Base-by-base conservation (phyloP, 306 rosid species). In the Biancaea sappan region DNA sequence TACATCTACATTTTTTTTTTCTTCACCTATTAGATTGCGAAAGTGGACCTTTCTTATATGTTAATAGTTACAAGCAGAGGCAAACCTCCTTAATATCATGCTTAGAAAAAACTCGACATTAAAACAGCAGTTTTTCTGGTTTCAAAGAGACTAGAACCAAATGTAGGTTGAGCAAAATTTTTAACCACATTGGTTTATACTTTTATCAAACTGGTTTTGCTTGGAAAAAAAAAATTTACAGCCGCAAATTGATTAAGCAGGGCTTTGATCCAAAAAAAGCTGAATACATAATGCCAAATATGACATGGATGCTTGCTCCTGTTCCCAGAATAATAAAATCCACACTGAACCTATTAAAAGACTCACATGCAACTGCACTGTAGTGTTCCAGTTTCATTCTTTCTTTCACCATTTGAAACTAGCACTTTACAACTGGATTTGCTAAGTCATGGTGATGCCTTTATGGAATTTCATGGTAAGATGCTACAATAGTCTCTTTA, bases 21-120 rank as follows among this genome's bases (percentile, higher is more conserved):
- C n/a, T n/a, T n/a, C n/a, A n/a, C n/a, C 71, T 62, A 82, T 78
- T 76, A 84, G 73, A 61, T 91, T 85, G 84, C 94, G 87, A 92
- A 88, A 90, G 72, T 82, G 89, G 79, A 82, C 78, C 84, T 72
- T 82, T 59, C 81, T 80, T 71, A 77, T 60, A 67, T 51, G 71
- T 57, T 40, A 70, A 64, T 79, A 92, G 79, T 85, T 86, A 83
- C 88, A 90, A 73, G 56, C 83, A 77, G 70, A 86, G 70, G 65
- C 66, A 66, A 25, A 71, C 72, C 71, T 79, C 66, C 19, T 28
- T 53, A 47, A 25, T 66, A 72, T 77, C 64, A 31, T 65, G 76
- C 73, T 64, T 51, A 19, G n/a, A 51, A 7, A 9, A 68, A 67
- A 66, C 40, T 65, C 38, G 24, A 41, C 32, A 59, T 15, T 52